Base-by-base conservation (phyloP, 768 basidiomycete genomes). In the Russula dissimulans region DNA sequence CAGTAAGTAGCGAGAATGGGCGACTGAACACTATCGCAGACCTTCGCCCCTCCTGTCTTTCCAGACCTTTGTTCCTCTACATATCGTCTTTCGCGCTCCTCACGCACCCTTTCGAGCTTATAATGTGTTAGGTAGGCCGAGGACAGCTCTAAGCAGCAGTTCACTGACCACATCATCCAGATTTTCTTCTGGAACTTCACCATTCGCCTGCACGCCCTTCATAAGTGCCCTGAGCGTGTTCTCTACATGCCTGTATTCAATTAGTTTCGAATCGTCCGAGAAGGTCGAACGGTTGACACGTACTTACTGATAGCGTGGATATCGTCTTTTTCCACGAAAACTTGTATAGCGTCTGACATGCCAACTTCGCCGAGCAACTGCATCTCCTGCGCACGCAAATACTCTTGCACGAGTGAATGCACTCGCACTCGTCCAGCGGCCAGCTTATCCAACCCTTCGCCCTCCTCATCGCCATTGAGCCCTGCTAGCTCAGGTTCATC, bases 281-380 rank as follows among this genome's bases (percentile, higher is more conserved):
- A 31, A 18, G 22, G 29, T 15, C n/a, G 34, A 53, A 18, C 38
- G 36, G 17, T 5, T 38, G n/a, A 14, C 4, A 81, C 88, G 65
- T 65, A 94, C 93, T 77, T 81, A 65, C 85, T 82, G 69, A 99
- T 95, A 9, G 95, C 92, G 75, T 94, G 89, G 32, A 83, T 85
- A 71, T 97, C 94, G 68, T 97, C 95, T 78, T 99, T 99, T 72
- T 97, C 95, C 60, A 99, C 95, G 73, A 90, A 98, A 72, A 86
- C 80, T 76, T 91, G 86, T 54, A 99, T 94, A 6, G 97, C 97
- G 70, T 94, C 90, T 43, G 86, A 87, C 88, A 99, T 90, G 29
- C 88, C 93, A 44, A 79, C 78, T 74, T 97, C 94, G 1, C 89
- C 91, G 17, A 98, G 75, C 53, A 98, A 74, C 75, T 97, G 93